A percentile compares a stretch with the other conserved stretches of the same genome.
phyloP scores from a whole-genome alignment of 345 rosid species.

The Excoecaria cochinchinensis region DNA sequence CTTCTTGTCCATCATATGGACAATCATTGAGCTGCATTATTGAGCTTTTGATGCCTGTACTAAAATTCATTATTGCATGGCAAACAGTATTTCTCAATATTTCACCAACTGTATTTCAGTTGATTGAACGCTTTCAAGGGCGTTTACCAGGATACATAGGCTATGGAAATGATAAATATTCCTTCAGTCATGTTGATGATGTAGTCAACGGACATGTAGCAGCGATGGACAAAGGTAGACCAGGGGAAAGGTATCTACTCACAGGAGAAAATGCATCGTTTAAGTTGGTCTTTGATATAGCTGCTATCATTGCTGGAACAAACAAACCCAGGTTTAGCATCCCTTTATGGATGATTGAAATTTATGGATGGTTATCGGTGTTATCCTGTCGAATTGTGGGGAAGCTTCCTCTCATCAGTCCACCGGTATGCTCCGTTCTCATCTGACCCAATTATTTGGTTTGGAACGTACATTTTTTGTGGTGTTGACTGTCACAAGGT shows the following conservation, averaged over 20 bases:
- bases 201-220: constrained; percentile 78
- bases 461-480: too few species aligned
- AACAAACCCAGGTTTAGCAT: constrained; percentile 56
- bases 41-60: neutral
- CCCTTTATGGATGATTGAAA: constrained; percentile 61
- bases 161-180: constrained; percentile 60
- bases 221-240: constrained; percentile 63
- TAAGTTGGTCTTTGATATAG: constrained; percentile 62
- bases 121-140: constrained; percentile 77
- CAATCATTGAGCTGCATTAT: too few species aligned
- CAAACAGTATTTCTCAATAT: neutral
- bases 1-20: too few species aligned
- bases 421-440: constrained; percentile 53
- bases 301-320: constrained; percentile 66
- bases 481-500: neutral
- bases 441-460: neutral
- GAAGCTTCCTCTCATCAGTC: constrained; percentile 82
- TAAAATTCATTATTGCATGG: neutral
- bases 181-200: constrained; percentile 84
- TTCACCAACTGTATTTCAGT: constrained; percentile 38
- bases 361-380: constrained; percentile 71
- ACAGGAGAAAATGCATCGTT: constrained; percentile 88
- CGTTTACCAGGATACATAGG: constrained; percentile 89
- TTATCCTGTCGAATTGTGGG: constrained; percentile 62
- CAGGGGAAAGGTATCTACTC: constrained; percentile 79